phyloP scores from a whole-genome alignment of 805 yeast genomes.

The Wickerhamiella allomyrinae region DNA sequence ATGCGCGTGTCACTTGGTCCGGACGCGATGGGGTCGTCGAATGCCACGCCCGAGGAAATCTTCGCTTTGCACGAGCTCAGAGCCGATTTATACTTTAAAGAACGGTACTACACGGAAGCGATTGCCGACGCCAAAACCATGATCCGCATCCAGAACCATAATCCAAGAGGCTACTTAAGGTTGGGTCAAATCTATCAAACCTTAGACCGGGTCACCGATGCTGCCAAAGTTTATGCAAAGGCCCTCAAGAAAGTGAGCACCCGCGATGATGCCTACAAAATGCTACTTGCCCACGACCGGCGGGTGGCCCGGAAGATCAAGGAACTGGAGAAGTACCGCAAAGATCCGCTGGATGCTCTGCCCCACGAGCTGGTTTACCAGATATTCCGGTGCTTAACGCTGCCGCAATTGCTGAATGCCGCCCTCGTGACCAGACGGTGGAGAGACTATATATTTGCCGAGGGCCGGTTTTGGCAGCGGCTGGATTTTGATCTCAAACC shows the following conservation, averaged over 20 bases:
- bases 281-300: background rate
- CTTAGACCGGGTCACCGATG: slow-evolving; percentile 6
- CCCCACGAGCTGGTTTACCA: slow-evolving; percentile 10
- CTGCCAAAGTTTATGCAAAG: slow-evolving; percentile 9
- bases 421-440: slow-evolving; percentile 7
- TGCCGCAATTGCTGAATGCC: slow-evolving; percentile 5
- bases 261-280: background rate
- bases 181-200: slow-evolving; percentile 12
- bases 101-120: slow-evolving; percentile 9
- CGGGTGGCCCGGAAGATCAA: background rate
- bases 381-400: slow-evolving; percentile 7
- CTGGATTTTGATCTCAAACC: slow-evolving; percentile 2
- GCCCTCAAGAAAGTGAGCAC: slow-evolving; percentile 7
- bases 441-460: slow-evolving; percentile 6
- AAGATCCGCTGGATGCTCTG: slow-evolving; percentile 4
- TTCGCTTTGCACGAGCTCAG: slow-evolving; percentile 9
- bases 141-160: slow-evolving; percentile 6
- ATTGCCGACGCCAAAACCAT: slow-evolving; percentile 8
- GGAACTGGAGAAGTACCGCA: background rate
- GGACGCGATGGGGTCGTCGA: background rate
- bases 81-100: slow-evolving; percentile 13
- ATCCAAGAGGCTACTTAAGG: slow-evolving; percentile 15
- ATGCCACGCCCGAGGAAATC: slow-evolving; percentile 3
- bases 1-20: background rate
- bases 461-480: slow-evolving; percentile 11